Base-by-base conservation (phyloP, 352 stramenopile species). In the Elongisporangium undulatum region DNA sequence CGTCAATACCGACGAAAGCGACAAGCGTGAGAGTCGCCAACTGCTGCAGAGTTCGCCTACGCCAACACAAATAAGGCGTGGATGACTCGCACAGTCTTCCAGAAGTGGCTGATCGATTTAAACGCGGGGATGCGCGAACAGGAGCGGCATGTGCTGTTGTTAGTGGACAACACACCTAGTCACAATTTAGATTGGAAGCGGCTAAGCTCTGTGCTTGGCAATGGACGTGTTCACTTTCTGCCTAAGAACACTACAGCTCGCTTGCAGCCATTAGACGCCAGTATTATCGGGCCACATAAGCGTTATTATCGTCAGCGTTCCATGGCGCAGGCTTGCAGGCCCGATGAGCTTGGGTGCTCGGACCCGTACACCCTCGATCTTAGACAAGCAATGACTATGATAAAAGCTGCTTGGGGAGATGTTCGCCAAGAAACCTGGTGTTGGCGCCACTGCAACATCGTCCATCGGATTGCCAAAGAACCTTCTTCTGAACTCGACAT, bases 231-330 rank as follows among this genome's bases (percentile, higher is more conserved):
- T 1, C 21, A 19, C 0, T 38, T 22, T 20, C 19, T 55, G 50
- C 50, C 22, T 0, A 15, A 22, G 13, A 55, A 55, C 22, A 67
- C 62, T 5, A 72, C 61, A 53, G 53, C 55, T 17, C 66, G 22
- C 21, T 39, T 34, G 15, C 50, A 55, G 50, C 50, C 50, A 2
- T 10, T 55, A 6, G 50, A 55, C 16, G 21, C 24, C 41, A 22
- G 50, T 3, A 38, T 55, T 17, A 55, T 55, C 9, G 24, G 16
- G 21, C 41, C 21, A n/a, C 21, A 41, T 9, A 55, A 55, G 22
- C 50, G 50, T 8, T 9, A 12, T 7, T 38, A 55, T 20, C 21
- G 24, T 9, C 50, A 39, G 4, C 12, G 19, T 13, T 6, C 41
- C 15, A 55, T 38, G 6, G 26, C 2, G 4, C 1, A 12, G 26